These are phyloP conservation scores for Tuber magnatum DNA, from an alignment of 495 filamentous ascomycete genomes.

Conservation along the genomic window DNA sequence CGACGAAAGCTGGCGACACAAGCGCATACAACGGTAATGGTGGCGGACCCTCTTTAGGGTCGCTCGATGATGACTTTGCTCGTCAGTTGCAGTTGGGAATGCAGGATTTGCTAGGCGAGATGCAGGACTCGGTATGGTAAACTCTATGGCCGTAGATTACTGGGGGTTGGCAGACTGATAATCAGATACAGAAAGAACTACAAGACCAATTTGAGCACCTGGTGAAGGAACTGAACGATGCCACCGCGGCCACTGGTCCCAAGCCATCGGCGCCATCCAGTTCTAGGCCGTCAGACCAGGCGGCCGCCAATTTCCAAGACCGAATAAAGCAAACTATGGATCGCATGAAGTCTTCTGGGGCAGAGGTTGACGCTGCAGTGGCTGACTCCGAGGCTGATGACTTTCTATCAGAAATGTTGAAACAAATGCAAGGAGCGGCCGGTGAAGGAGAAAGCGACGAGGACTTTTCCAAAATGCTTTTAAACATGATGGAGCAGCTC, in stretches of 20 bases:
- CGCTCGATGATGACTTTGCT: constrained; percentile 64
- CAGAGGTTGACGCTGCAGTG: constrained; percentile 69
- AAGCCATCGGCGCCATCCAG: constrained; percentile 14
- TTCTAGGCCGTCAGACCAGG: constrained; percentile 9
- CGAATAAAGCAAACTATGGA: constrained; percentile 87
- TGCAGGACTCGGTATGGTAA: constrained; percentile 53
- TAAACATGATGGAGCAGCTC: constrained; percentile 97
- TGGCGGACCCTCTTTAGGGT: constrained; percentile 16
- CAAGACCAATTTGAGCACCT: constrained; percentile 79
- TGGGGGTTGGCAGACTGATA: neutral
- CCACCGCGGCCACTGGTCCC: constrained; percentile 41
- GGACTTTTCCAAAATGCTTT: constrained; percentile 82
- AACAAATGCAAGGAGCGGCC: constrained; percentile 64
- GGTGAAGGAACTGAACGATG: constrained; percentile 65
- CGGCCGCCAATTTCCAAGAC: constrained; percentile 60
- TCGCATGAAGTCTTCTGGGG: constrained; percentile 80
- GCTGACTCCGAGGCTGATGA: constrained; percentile 64
- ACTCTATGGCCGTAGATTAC: neutral
- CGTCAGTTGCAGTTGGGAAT: constrained; percentile 80
- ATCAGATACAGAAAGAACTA: constrained; percentile 57
- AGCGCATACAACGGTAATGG: constrained; percentile 39
- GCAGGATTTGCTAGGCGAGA: constrained; percentile 67
- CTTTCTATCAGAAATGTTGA: constrained; percentile 75
- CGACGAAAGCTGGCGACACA: constrained; percentile 43
- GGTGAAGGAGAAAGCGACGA: constrained; percentile 64